Base-by-base conservation (phyloP, 768 basidiomycete genomes). In the Trametes maxima region DNA sequence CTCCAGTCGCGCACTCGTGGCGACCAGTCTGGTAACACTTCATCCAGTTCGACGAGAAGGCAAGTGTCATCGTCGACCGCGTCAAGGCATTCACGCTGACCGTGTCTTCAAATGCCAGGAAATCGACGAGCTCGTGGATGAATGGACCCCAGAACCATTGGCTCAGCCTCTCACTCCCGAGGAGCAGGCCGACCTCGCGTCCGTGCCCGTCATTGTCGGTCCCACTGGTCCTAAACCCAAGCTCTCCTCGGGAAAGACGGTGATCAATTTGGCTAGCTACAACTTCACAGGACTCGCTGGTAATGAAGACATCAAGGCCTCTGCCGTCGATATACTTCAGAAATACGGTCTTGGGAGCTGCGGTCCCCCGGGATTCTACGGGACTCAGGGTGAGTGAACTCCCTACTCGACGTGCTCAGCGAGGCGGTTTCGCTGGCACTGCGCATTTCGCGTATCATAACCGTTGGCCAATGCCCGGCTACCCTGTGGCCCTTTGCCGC, bases 301-400 rank as follows among this genome's bases (percentile, higher is more conserved):
- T 17, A 94, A 94, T 66, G 94, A 97, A 65, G 77, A 82, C 49
- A 87, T 98, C 75, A 95, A 94, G 71, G 84, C 93, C 54, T 83
- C 84, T 16, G 93, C 95, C 4, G 80, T 96, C 3, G 91, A 92
- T 52, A 92, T 88, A 0, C 77, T 98, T 19, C 80, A 87, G 49
- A 89, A 90, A 72, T 98, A 97, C 65, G 97, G 96, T 24, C 81
- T 98, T 1, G 96, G 95, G 8, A 92, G 90, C 64, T 99, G 97
- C 70, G 96, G 96, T 2, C 97, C 97, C 40, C 89, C 95, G 28
- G 94, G 95, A 12, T 99, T 99, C 78, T 98, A 98, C 73, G 96
- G 96, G 14, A 96, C 92, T 2, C 80, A 97, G 46, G 95, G 95
- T 95, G 63, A 57, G 88, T 33, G 28, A 8, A 8, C 28, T 3